Base-by-base conservation (phyloP, 495 filamentous ascomycete species). In the Aspergillus heteromorphus region DNA sequence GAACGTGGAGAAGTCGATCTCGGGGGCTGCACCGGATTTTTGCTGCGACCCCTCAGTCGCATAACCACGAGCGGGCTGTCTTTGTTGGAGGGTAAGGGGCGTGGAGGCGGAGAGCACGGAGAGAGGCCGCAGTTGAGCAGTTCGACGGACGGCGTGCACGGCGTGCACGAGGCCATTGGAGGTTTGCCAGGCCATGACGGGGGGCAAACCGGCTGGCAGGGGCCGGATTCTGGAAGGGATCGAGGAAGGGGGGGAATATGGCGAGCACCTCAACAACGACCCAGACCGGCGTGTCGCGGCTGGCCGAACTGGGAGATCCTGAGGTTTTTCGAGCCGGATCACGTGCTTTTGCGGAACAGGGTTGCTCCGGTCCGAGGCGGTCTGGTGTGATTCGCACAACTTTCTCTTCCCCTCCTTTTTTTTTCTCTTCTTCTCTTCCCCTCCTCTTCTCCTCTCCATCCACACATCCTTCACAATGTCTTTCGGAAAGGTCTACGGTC, bases 401-500 rank as follows among this genome's bases (percentile, higher is more conserved):
- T 53, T 60, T 55, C 63, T 59, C 59, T 66, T 64, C 61, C 68
- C 67, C 68, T 71, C 66, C 59, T 64, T 64, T 53, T 59, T 50
- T 57, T 53, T 58, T 50, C 56, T 61, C 64, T 53, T 53, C 45
- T 49, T 65, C 61, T 63, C 58, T 58, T 53, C 61, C 60, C 61
- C 63, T 58, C 61, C 65, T 61, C 65, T 56, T 55, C 51, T 54
- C 62, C 53, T 63, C 52, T 58, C 56, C 62, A 53, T 55, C 63
- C 57, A 65, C 57, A 53, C 45, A 51, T 40, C 58, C 47, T 67
- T 72, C 75, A 88, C 78, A 71, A 95, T 92, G 88, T 74, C 86
- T 59, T 97, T 97, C 82, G 93, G 93, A 79, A 97, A 96, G 83
- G 81, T 98, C 65, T 97, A 93, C 80, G 87, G 84, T 71, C 84